A percentile compares a stretch with the other conserved stretches of the same genome.
phyloP scores from a whole-genome alignment of 768 basidiomycete genomes.

The Kwoniella dejecticola region DNA sequence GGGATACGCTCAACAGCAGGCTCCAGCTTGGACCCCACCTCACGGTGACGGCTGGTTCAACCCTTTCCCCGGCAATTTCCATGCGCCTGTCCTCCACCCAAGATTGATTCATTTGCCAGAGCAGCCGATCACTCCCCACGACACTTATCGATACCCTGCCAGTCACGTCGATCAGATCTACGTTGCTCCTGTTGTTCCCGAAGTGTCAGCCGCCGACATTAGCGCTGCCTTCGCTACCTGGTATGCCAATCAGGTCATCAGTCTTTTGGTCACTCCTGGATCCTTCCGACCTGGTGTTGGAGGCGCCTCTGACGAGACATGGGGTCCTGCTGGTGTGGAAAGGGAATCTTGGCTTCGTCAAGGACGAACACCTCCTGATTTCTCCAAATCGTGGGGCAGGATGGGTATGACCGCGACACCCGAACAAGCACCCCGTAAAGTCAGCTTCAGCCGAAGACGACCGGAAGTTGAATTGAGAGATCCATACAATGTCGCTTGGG shows the following conservation, averaged over 20 bases:
- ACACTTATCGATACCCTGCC: constrained; percentile 30
- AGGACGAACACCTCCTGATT: constrained; percentile 26
- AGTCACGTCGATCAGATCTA: constrained; percentile 21
- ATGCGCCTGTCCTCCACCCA: constrained; percentile 31
- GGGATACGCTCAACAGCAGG: constrained; percentile 6
- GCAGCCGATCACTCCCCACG: constrained; percentile 28
- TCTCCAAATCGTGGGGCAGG: constrained; percentile 33
- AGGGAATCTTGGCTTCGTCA: constrained; percentile 34
- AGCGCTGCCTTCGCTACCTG: constrained; percentile 33
- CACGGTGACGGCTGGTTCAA: constrained; percentile 4
- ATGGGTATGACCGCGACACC: constrained; percentile 33
- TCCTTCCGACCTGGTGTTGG: constrained; percentile 41
- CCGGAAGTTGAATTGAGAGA: constrained; percentile 26
- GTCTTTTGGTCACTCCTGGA: constrained; percentile 35
- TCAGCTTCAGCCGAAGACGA: constrained; percentile 4
- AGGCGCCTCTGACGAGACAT: constrained; percentile 34
- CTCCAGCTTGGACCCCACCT: constrained; percentile 15
- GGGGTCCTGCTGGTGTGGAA: constrained; percentile 34
- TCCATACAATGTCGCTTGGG: constrained; percentile 33
- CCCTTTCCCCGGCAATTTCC: constrained; percentile 6
- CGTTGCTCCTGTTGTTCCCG: constrained; percentile 16
- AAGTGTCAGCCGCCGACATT: constrained; percentile 17
- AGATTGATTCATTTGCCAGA: constrained; percentile 24
- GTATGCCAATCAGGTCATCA: constrained; percentile 42
- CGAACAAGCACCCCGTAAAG: constrained; percentile 5